phyloP scores from a whole-genome alignment of 2,329 filamentous ascomycete genomes.

The Mycocentrospora acerina region DNA sequence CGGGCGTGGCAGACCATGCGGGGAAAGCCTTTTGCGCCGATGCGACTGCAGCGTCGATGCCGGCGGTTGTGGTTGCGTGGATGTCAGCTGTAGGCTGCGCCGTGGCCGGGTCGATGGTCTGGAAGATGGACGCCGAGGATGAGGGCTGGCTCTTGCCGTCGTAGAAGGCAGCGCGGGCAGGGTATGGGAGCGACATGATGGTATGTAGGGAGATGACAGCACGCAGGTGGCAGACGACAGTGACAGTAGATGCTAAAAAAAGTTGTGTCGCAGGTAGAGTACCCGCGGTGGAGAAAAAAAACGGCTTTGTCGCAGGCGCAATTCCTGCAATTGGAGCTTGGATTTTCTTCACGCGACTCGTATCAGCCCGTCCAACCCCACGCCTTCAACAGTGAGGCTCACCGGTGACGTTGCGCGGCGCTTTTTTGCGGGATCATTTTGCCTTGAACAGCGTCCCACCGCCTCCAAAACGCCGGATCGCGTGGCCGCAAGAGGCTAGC shows the following conservation, averaged over 20 bases:
- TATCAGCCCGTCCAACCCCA: too few species aligned
- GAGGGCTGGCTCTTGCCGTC: constrained; percentile 67
- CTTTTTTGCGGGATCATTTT: constrained; percentile 14
- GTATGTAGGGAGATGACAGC: too few species aligned
- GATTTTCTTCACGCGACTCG: too few species aligned
- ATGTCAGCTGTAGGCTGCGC: constrained; percentile 69
- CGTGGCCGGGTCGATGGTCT: constrained; percentile 73
- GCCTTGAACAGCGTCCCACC: constrained; percentile 17
- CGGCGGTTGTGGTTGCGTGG: constrained; percentile 65
- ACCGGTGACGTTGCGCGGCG: background rate
- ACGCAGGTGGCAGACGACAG: too few species aligned
- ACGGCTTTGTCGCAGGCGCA: too few species aligned
- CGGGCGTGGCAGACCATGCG: constrained; percentile 73
- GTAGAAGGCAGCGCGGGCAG: constrained; percentile 70
- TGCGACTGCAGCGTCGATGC: constrained; percentile 71
- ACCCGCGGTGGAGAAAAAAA: too few species aligned
- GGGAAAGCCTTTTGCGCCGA: constrained; percentile 73
- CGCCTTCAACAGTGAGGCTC: too few species aligned
- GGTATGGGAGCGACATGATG: constrained; percentile 45
- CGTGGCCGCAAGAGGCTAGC: constrained; percentile 5
- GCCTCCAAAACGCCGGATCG: constrained; percentile 11
- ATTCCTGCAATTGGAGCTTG: too few species aligned
- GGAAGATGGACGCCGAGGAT: constrained; percentile 62
- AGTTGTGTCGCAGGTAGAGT: too few species aligned
- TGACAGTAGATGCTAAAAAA: too few species aligned